Evolutionary conservation across 106 monocot species (phyloP).

Genomic region (Platanthera zijinensis): DNA sequence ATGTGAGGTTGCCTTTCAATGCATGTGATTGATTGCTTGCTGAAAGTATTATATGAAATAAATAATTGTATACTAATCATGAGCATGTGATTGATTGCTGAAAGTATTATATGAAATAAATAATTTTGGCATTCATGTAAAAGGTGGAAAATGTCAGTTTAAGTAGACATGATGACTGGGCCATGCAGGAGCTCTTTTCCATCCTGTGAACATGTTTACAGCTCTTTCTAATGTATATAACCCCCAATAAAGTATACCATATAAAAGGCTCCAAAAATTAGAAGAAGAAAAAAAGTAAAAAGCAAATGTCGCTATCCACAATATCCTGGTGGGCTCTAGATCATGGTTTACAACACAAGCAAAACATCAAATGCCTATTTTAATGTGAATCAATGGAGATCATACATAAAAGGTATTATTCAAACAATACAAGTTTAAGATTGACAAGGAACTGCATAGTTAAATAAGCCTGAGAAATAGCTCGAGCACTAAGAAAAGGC

Average conservation of each 20-base stretch:
- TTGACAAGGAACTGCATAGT: constrained; percentile 80
- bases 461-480: constrained; percentile 78
- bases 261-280: background rate
- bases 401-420: constrained; percentile 1
- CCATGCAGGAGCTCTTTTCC: constrained; percentile 79
- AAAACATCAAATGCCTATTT: background rate
- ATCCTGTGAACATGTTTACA: constrained; percentile 34
- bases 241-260: background rate
- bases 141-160: background rate
- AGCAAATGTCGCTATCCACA: no score
- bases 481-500: constrained; percentile 85
- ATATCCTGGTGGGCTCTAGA: background rate
- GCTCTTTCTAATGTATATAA: background rate
- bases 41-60: no score
- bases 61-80: no score
- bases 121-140: background rate
- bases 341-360: background rate
- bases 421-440: constrained; percentile 56
- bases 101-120: no score
- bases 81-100: no score
- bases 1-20: no score
- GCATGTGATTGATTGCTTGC: no score
- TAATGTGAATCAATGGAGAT: background rate
- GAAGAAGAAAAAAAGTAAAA: background rate
- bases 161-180: constrained; percentile 46